Base-by-base conservation (phyloP, 169 alveolate species). In the Plasmodium adleri region DNA sequence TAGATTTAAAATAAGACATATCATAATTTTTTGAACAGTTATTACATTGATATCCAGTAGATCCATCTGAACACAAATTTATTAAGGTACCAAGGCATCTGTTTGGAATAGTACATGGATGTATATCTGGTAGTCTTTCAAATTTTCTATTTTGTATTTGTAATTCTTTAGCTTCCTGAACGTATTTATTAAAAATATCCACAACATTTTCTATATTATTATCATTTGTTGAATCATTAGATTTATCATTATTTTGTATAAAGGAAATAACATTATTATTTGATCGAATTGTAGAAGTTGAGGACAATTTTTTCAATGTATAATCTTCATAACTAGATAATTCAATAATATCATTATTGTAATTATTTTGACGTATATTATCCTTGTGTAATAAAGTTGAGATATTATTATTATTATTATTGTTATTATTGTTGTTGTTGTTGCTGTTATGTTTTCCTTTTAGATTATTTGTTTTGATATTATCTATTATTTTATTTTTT, bases 11-110 rank as follows among this genome's bases (percentile, higher is more conserved):
- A 62, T 94, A 83, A 10, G 67, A 70, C 59, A 87, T 70, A 22
- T 94, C 96, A 87, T 89, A 94, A 22, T 91, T 92, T 50, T 62
- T 49, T 59, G 49, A 52, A n/a, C 96, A 94, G 54, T 80, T 89
- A 70, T 90, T 92, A 78, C 96, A 94, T 45, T 92, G 93, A 45
- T 91, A 92, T 39, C 96, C 96, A 22, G 80, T 58, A 2, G 96
- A 92, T 2, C 96, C 96, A 59, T 88, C 92, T n/a, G 50, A 43
- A 45, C 96, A 94, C 52, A 73, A 50, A 59, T 92, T 87, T 24
- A 63, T 59, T 52, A 91, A 88, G 54, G 87, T 75, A 45, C 88
- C 94, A 71, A 78, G 86, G 72, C 96, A 92, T 50, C 95, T 88
- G 66, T 75, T 87, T 32, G 95, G 91, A 60, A 90, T 26, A 6